Percentiles rank a stretch among this genome's conserved stretches.
These are phyloP conservation scores for Corynascus novoguineensis DNA, from an alignment of 495 filamentous ascomycete species.

Conservation along the genomic window DNA sequence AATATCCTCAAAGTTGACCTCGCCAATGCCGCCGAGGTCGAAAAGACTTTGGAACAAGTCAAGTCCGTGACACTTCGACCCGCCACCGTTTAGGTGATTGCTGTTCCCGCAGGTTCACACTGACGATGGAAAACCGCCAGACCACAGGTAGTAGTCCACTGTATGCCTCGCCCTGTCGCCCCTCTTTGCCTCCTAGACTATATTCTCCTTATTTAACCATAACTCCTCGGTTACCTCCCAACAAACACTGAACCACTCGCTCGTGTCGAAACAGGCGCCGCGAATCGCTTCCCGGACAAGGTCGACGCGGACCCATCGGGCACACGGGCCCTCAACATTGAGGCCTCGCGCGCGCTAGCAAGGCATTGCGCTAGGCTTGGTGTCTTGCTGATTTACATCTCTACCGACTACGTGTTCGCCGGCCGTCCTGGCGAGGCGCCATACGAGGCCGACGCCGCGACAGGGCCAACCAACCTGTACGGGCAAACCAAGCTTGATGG, in stretches of 20 bases:
- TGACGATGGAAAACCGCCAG: constrained; percentile 39
- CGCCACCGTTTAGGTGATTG: neutral
- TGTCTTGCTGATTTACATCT: constrained; percentile 85
- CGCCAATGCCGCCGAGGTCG: constrained; percentile 54
- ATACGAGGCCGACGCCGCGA: constrained; percentile 60
- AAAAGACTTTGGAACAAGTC: constrained; percentile 54
- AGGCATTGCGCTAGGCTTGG: constrained; percentile 53
- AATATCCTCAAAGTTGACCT: constrained; percentile 74
- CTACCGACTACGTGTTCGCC: constrained; percentile 91
- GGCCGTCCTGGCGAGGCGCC: constrained; percentile 79
- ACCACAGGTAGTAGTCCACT: constrained; percentile 79
- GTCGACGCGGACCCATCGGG: constrained; percentile 73
- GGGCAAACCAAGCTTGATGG: constrained; percentile 84
- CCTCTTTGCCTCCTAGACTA: neutral
- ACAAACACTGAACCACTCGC: neutral
- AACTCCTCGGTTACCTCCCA: too few relatives aligned
- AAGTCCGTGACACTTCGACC: constrained; percentile 42
- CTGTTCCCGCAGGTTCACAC: neutral
- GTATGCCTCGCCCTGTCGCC: constrained; percentile 47
- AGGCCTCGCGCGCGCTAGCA: constrained; percentile 63
- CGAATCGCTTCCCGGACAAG: constrained; percentile 85
- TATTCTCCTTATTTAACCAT: neutral
- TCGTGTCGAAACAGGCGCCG: constrained; percentile 49
- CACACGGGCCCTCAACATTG: constrained; percentile 69
- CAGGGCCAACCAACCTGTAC: constrained; percentile 77